Evolutionary conservation across 495 filamentous ascomycete genomes (phyloP), one percentile per base, ranked within the genome.

Genomic region (Pyronema domesticum): DNA sequence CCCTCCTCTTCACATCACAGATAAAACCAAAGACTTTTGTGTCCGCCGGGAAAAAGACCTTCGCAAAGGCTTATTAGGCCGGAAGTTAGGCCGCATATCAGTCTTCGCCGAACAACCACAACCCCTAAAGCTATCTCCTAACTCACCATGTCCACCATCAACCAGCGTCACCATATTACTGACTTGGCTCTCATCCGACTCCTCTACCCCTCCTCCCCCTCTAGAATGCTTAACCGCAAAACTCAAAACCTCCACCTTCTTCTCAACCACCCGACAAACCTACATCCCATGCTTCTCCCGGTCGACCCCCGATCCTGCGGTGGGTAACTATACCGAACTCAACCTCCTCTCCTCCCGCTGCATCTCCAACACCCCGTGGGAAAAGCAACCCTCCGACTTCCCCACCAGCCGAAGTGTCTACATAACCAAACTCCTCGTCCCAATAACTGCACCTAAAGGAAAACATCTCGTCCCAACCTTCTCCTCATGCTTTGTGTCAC

Each of bases 381-480:
- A 69, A 18, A 75, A 77, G 40, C 76, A 80, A 48, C 55, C 19
- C 52, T 49, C n/a, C 50, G 37, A 40, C 14, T 23, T 49, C 36
- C 35, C 60, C 17, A 61, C 61, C 64, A n/a, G 13, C 13, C 13
- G 45, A 13, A 13, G 10, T 11, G 13, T 10, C 7, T 42, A 93
- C 69, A 83, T 76, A 1, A 73, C 86, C 0, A 71, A 70, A 4
- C 62, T 95, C 7, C 64, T 82, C 7, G 77, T 95, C 7, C 88
- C 91, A 0, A 69, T 98, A 65, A 71, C 75, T 0, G 71, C 94
- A 0, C 87, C 91, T 0, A 70, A 67, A 8, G 60, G 66, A 15
- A 78, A 76, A 59, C 84, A 80, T 57, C 71, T 78, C 1, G 68
- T 91, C 30, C 93, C 91, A 0, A 88, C 86, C 14, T 98, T 96